Percentiles rank a stretch among this genome's conserved stretches.
Conservation (phyloP, 768 basidiomycete species). For the Pholiota conissans region DNA sequence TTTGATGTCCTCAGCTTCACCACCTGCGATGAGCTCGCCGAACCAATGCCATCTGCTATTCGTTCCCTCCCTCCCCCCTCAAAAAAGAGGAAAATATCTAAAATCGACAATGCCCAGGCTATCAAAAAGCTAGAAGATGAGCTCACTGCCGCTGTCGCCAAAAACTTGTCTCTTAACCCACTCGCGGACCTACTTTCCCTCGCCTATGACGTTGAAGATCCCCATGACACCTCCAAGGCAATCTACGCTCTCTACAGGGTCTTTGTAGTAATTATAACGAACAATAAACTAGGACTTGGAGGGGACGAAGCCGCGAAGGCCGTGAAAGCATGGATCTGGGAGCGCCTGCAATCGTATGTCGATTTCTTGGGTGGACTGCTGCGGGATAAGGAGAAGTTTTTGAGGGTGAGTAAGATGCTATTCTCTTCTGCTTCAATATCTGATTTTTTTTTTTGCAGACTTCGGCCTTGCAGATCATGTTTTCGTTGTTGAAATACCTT, state of each 20-base stretch:
- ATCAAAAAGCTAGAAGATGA: conserved; percentile 54
- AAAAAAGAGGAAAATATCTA: conserved; percentile 50
- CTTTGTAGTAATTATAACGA: conserved; percentile 63
- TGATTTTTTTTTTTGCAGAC: conserved; percentile 39
- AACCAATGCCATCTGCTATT: conserved; percentile 12
- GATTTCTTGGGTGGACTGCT: conserved; percentile 68
- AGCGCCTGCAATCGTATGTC: conserved; percentile 68
- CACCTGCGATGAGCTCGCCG: not conserved
- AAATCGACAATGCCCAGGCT: conserved; percentile 23
- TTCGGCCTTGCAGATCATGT: conserved; percentile 71
- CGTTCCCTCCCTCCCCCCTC: conserved; percentile 51
- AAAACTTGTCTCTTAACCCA: conserved; percentile 69
- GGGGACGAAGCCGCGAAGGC: conserved; percentile 58
- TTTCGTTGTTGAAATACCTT: conserved; percentile 75
- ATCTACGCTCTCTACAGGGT: conserved; percentile 83
- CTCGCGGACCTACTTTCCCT: conserved; percentile 74
- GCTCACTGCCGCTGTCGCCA: conserved; percentile 52
- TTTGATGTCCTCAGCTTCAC: not conserved
- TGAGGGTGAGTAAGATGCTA: conserved; percentile 55
- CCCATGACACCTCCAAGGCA: conserved; percentile 65
- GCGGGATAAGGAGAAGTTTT: conserved; percentile 71
- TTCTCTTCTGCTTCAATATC: not conserved
- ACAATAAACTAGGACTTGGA: conserved; percentile 52
- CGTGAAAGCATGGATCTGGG: conserved; percentile 81
- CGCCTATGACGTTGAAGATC: conserved; percentile 43